Percentiles rank a stretch among this genome's conserved stretches.
phyloP scores from a whole-genome alignment of 768 basidiomycete species.

The Chlorophyllum brunneum region DNA sequence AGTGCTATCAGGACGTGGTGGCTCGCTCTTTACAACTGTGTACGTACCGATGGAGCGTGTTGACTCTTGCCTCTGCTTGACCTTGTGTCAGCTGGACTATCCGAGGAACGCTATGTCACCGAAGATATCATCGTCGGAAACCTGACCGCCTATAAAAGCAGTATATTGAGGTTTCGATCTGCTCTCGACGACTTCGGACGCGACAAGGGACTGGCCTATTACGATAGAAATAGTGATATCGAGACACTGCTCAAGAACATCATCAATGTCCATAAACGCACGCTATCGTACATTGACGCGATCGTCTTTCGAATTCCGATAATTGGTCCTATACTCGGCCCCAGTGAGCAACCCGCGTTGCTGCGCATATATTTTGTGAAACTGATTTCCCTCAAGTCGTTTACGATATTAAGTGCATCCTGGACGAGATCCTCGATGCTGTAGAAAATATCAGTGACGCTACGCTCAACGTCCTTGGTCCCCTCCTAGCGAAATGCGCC shows the following conservation, averaged over 20 bases:
- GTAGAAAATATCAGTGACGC: slow-evolving; percentile 48
- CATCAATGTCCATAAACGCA: slow-evolving; percentile 45
- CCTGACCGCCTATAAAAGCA: slow-evolving; percentile 32
- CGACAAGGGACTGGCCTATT: slow-evolving; percentile 50
- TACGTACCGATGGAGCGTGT: not conserved
- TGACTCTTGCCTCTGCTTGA: not conserved
- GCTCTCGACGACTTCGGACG: slow-evolving; percentile 31
- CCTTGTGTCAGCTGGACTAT: not conserved
- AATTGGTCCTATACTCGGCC: slow-evolving; percentile 49
- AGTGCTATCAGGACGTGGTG: slow-evolving; percentile 1
- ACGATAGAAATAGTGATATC: slow-evolving; percentile 37
- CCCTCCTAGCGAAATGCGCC: slow-evolving; percentile 28
- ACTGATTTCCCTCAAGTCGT: slow-evolving; percentile 36
- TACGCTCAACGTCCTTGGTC: slow-evolving; percentile 36
- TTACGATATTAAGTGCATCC: slow-evolving; percentile 55
- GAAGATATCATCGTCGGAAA: not conserved
- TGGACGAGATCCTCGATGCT: slow-evolving; percentile 47
- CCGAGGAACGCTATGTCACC: not conserved
- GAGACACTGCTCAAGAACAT: slow-evolving; percentile 48
- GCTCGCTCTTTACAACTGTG: not conserved
- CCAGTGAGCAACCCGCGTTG: slow-evolving; percentile 42
- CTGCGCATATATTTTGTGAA: not conserved
- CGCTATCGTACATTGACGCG: slow-evolving; percentile 27
- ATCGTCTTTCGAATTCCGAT: slow-evolving; percentile 37
- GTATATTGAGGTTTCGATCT: slow-evolving; percentile 27